Conservation (phyloP, 2,329 filamentous ascomycete genomes). For the Talaromyces rugulosus region DNA sequence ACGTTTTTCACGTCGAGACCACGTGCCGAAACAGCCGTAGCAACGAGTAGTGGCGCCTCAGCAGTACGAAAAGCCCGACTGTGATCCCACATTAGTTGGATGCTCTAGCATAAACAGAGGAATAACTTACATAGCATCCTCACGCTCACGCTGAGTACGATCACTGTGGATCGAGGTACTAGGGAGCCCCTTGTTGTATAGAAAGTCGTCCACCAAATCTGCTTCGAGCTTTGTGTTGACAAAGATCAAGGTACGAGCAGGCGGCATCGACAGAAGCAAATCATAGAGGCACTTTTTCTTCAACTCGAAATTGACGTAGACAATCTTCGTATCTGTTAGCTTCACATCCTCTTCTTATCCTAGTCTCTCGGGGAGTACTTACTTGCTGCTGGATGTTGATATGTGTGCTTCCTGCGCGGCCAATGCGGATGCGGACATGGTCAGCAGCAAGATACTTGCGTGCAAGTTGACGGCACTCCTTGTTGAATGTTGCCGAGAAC, state of each 20-base stretch:
- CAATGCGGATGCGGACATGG: conserved; percentile 77
- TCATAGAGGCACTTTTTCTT: conserved; percentile 72
- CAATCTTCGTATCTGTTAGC: conserved; percentile 41
- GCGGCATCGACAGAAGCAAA: conserved; percentile 64
- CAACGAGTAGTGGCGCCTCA: conserved; percentile 71
- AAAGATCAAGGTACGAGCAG: conserved; percentile 81
- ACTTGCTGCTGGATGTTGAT: conserved; percentile 72
- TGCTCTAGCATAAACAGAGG: not conserved
- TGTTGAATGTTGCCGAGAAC: conserved; percentile 94
- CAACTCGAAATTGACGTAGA: conserved; percentile 59
- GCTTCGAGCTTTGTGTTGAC: conserved; percentile 75
- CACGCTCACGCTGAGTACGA: conserved; percentile 84
- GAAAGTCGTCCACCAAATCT: conserved; percentile 80
- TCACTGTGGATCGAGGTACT: conserved; percentile 85
- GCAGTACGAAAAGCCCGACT: conserved; percentile 74
- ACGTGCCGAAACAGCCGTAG: conserved; percentile 81
- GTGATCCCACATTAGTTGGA: conserved; percentile 1
- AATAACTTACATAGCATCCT: conserved; percentile 71
- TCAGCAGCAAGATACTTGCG: conserved; percentile 69
- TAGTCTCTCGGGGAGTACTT: conserved; percentile 17
- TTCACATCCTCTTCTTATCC: not conserved
- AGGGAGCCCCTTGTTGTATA: conserved; percentile 76
- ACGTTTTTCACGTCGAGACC: conserved; percentile 86
- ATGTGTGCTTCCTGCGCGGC: conserved; percentile 79
- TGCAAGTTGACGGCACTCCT: conserved; percentile 70